Base-by-base conservation (phyloP, 2,329 filamentous ascomycete genomes). In the Juglanconis juglandina region DNA sequence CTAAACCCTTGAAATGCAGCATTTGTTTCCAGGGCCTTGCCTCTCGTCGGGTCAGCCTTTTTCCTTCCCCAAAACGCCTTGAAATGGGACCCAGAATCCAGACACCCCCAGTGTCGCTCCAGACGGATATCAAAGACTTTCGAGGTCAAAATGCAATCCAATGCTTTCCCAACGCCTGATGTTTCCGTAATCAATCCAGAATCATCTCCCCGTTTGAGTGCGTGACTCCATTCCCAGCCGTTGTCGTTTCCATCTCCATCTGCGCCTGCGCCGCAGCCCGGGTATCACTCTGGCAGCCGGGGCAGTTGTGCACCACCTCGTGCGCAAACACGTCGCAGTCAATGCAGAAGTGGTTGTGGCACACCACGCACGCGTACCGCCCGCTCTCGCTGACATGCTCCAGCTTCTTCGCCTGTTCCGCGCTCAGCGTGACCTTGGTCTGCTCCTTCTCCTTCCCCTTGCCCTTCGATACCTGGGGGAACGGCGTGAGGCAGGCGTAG, bases 241-340 rank as follows among this genome's bases (percentile, higher is more conserved):
- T 17, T 4, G 52, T 53, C 42, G 50, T 49, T 39, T 58, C 51
- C 41, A 41, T 9, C 9, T 53, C 49, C 39, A 10, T 5, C 32
- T 58, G 39, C 9, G 34, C 14, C 59, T 62, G 62, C 30, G 64
- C 65, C 53, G 61, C 30, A 42, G 66, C 70, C 24, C 77, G 69
- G 4, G 75, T 76, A 59, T 79, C 78, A 68, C 82, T 83, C 73
- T 86, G 88, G 73, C 95, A 99, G 0, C 94, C 94, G 0, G 95
- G 93, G 70, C 95, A 99, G 74, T 98, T 98, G 72, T 99, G 94
- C 55, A 96, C 84, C 11, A 96, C 86, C 76, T 97, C 92, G 72
- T 99, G 95, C 32, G 91, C 90, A 76, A 95, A 97, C 32, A 97
- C 87, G 73, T 99, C 95, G 73, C 95, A 99, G 73, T 99, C 95